phyloP scores from a whole-genome alignment of 78 protist species.

The Polysphondylium violaceum region DNA sequence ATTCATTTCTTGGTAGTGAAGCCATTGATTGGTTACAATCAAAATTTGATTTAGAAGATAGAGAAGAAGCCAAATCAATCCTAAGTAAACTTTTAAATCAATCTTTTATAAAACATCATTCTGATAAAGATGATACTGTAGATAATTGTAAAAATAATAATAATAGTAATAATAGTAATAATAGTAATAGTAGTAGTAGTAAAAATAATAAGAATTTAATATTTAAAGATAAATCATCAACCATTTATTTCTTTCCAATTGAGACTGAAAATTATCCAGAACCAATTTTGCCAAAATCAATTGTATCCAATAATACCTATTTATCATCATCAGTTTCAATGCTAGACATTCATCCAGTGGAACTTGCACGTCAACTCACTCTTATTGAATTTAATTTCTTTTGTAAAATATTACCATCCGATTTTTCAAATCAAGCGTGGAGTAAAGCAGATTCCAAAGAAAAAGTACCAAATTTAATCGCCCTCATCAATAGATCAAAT shows the following conservation, averaged over 20 bases:
- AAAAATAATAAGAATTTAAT: neutral
- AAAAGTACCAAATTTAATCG: conserved; percentile 52
- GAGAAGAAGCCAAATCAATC: conserved; percentile 13
- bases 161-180: neutral
- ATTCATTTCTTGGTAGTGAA: conserved; percentile 49
- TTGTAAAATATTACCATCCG: conserved; percentile 57
- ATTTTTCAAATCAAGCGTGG: conserved; percentile 71
- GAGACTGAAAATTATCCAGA: conserved; percentile 47
- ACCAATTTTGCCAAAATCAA: conserved; percentile 51
- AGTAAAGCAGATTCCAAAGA: conserved; percentile 32
- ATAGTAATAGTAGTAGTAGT: neutral
- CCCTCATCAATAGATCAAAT: conserved; percentile 63
- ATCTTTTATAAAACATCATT: conserved; percentile 28
- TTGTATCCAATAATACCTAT: conserved; percentile 12
- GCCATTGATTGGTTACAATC: conserved; percentile 52
- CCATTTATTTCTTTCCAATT: conserved; percentile 33
- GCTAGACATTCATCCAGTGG: conserved; percentile 65
- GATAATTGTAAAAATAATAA: neutral
- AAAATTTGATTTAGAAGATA: neutral
- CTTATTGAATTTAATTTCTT: conserved; percentile 67
- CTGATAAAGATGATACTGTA: neutral
- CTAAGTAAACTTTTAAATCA: conserved; percentile 2
- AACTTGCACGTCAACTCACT: conserved; percentile 67
- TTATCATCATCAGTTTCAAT: conserved; percentile 6
- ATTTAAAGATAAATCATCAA: conserved; percentile 52